Base-by-base conservation (phyloP, 208 protist genomes). In the Wallacemonas rigidus region DNA sequence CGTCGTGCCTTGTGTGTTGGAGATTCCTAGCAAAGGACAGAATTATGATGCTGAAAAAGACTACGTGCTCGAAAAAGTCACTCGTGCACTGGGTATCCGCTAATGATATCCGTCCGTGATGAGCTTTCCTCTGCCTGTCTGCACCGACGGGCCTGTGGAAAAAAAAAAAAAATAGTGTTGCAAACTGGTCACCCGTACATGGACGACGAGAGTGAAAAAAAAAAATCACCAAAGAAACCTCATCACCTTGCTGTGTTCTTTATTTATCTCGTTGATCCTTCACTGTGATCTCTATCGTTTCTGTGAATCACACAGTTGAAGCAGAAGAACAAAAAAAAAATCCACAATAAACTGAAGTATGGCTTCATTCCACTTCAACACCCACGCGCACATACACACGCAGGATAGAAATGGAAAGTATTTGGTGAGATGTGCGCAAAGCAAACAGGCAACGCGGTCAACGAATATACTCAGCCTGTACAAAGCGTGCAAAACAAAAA, bases 41-140 rank as follows among this genome's bases (percentile, higher is more conserved):
- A 91, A 97, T 39, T 99, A 99, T 72, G 97, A 99, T 72, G 85
- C 91, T 55, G 87, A 90, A n/a, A 98, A 99, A 75, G 98, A 99
- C 72, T 94, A 87, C 58, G 89, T 99, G 58, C 84, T 99, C 55
- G 77, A 90, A 15, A 98, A 97, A 75, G 90, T 98, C 12, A 91
- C 82, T 50, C 84, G 83, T 65, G 72, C 86, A 14, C 70, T 95
- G 44, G 86, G 92, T 65, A 84, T 92, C 51, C 79, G 85, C n/a
- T 88, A 79, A 73, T 43, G 7, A 38, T 58, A 17, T 17, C 54
- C 7, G 54, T 35, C 14, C 14, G 9, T 17, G 54, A 1, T 26
- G 9, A 8, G 54, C 35, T 58, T 58, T 8, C 54, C 54, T 38
- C 9, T 38, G 54, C 54, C 15, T 38, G 3, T 43, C 6, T 38